phyloP scores from a whole-genome alignment of 2,329 filamentous ascomycete species.

The Conoideocrella luteorostrata region DNA sequence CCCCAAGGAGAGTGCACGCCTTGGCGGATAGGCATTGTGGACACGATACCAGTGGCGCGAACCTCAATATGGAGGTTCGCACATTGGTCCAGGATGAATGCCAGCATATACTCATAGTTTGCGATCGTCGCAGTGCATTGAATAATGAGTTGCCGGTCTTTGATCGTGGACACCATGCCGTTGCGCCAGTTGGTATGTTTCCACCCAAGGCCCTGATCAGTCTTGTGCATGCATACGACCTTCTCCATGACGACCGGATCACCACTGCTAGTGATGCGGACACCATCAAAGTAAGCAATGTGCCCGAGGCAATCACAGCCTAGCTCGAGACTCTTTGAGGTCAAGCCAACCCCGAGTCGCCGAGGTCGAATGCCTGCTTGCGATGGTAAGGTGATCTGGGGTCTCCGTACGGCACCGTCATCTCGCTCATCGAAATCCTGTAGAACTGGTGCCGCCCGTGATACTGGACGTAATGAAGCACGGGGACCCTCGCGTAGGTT shows the following conservation, averaged over 20 bases:
- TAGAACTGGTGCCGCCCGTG: conserved; percentile 49
- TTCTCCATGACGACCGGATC: too few relatives aligned
- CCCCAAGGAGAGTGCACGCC: conserved; percentile 46
- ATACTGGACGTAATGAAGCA: conserved; percentile 62
- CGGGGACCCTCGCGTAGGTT: conserved; percentile 63
- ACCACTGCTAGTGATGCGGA: not conserved
- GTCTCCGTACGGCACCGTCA: conserved; percentile 60
- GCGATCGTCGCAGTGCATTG: conserved; percentile 54
- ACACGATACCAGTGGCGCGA: not conserved
- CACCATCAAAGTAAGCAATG: not conserved
- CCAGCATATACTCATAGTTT: conserved; percentile 49
- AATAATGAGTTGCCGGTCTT: conserved; percentile 47
- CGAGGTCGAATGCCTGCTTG: conserved; percentile 67
- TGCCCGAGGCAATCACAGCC: conserved; percentile 52
- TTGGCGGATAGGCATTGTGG: conserved; percentile 36
- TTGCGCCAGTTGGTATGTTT: conserved; percentile 54
- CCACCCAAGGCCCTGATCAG: conserved; percentile 51
- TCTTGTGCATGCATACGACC: not conserved
- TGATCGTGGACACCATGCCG: conserved; percentile 43
- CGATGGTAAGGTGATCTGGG: conserved; percentile 32
- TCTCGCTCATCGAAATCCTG: conserved; percentile 59
- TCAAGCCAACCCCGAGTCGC: conserved; percentile 47
- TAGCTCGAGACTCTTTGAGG: conserved; percentile 58
- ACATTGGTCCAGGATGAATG: conserved; percentile 42
- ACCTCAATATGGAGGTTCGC: conserved; percentile 24